phyloP scores from a whole-genome alignment of 1,284 basidiomycete genomes.

The Cryptococcus maquisensis region DNA sequence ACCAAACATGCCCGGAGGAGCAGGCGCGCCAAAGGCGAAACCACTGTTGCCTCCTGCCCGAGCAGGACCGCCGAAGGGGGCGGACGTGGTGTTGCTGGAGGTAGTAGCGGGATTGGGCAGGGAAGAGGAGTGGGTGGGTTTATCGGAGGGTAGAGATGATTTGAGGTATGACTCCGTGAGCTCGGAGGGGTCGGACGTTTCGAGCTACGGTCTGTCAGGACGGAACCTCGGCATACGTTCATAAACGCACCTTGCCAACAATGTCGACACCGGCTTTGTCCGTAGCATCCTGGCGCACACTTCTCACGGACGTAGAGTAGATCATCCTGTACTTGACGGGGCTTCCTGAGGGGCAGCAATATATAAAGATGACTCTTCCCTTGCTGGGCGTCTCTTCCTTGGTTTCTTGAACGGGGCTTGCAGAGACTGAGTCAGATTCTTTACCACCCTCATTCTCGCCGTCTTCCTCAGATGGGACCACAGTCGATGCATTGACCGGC shows the following conservation, averaged over 20 bases:
- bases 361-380: constrained; percentile 66
- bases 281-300: constrained; percentile 59
- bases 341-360: constrained; percentile 74
- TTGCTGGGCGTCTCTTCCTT: constrained; percentile 16
- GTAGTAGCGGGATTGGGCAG: constrained; percentile 21
- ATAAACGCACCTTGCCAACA: constrained; percentile 39
- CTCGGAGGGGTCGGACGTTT: constrained; percentile 74
- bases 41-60: constrained; percentile 1
- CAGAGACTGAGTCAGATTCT: constrained; percentile 3
- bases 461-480: constrained; percentile 6
- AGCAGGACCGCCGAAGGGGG: constrained; percentile 6
- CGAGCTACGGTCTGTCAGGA: constrained; percentile 55
- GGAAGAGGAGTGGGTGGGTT: constrained; percentile 31
- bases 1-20: constrained; percentile 20
- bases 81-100: not conserved
- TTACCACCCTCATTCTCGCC: constrained; percentile 9
- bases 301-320: constrained; percentile 66
- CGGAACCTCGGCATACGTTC: not conserved
- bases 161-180: constrained; percentile 62
- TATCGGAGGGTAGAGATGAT: constrained; percentile 52
- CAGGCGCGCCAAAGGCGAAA: constrained; percentile 13
- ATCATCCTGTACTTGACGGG: constrained; percentile 80
- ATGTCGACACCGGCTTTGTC: constrained; percentile 50
- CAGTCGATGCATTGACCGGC: constrained; percentile 16
- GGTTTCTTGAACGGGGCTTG: not conserved